Base-by-base conservation (phyloP, 331 rosid species). In the Malus hybrid region DNA sequence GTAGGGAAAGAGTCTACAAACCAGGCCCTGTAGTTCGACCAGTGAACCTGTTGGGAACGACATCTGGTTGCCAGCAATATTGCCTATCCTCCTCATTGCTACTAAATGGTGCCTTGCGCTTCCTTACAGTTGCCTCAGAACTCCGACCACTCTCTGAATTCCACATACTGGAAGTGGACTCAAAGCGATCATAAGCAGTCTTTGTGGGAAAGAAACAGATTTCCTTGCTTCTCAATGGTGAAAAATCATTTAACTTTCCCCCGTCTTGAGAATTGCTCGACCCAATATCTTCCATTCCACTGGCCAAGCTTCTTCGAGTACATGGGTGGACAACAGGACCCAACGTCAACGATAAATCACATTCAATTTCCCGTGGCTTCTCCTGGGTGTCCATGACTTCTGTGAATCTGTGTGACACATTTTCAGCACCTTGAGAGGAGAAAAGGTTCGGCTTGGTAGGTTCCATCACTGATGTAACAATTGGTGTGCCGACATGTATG, bases 271-370 rank as follows among this genome's bases (percentile, higher is more conserved):
- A 83, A 76, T 76, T 79, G 79, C 87, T 74, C 16, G 85, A 72
- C 63, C 87, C 89, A 79, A 84, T 71, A 74, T 88, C 90, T 64
- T 86, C 95, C 0, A 50, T 77, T 76, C 82, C 93, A 73, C 76
- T 70, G 57, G 86, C 89, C 64, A 84, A 74, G 64, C 79, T 73
- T 77, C 80, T 81, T 58, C 81, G 86, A n/a, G 84, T 81, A 77
- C 84, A 68, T 26, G 84, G 84, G 63, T 83, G 89, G 63, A 88
- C 66, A 77, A 73, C 74, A 29, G 66, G 86, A 70, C 98, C 97
- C 94, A 95, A 55, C 71, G 96, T 88, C 84, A 95, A 82, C 36
- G 97, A 88, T 50, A 95, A 87, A 76, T 95, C 99, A 69, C 97
- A 95, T 68, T 79, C 89, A 68, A 74, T 66, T 34, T 87, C 91